Base-by-base conservation (phyloP, 352 stramenopile species). In the Globisporangium lucens region DNA sequence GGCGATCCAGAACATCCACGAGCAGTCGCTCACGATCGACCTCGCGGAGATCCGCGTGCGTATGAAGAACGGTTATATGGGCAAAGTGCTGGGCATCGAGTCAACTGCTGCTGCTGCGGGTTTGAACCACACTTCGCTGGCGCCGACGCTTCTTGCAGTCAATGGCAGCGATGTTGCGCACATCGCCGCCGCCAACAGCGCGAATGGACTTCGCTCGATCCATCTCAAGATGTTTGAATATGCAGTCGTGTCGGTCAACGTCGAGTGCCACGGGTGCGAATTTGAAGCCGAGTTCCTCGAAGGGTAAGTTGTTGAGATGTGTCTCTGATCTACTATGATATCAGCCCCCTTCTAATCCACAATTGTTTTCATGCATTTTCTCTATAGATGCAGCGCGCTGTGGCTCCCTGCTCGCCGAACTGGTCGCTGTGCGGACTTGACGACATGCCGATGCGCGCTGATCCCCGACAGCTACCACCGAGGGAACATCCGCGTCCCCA, bases 211-310 rank as follows among this genome's bases (percentile, higher is more conserved):
- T 59, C 73, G 77, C 9, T 27, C 59, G 30, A 62, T 90, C 53
- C 75, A 81, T 41, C 75, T 91, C 24, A 62, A 81, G 47, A 82
- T 89, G 73, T 85, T 92, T 65, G 82, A 90, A 24, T 90, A 89
- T 61, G 81, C 73, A 0, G 84, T 92, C 20, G 65, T 94, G 15
- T 72, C 64, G 1, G 66, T 92, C 27, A 89, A 82, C 41, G 78
- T 94, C 17, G 76, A 80, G 56, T 92, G 83, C 63, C 75, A 73
- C 41, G 78, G 79, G 13, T 91, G 83, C 59, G 83, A 91, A 41
- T 94, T 94, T 20, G 83, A 94, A 68, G 76, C 82, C 1, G 83
- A 91, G 30, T 94, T 92, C 66, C 66, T 94, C 0, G 86, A 94
- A 67, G 72, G 77, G 62, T 87, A 75, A 2, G 66, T 75, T 61